Evolutionary conservation across 306 rosid species (phyloP), one percentile per base, ranked within the genome.

Genomic region (Boehmeria nivea): DNA sequence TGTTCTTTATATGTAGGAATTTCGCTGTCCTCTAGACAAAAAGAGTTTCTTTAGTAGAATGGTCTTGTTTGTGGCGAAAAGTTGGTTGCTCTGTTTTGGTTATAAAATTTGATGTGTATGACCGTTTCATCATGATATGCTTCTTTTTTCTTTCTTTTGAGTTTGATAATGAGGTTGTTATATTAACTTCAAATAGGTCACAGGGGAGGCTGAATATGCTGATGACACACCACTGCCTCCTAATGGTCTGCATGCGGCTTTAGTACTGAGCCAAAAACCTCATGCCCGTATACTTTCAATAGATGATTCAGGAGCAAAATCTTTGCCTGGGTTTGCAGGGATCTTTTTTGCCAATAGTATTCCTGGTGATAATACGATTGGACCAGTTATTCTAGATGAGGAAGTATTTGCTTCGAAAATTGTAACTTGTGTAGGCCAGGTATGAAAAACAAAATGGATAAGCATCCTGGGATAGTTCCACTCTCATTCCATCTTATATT

Each of bases 341-440:
- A 57, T 91, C 60, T 91, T 70, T 70, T 72, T 80, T 18, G 82
- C 91, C 23, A 82, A 84, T 58, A 84, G 85, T 64, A 39, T 87
- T 34, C 98, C 98, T 0, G 87, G 82, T 37, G 79, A 61, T 74
- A 84, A 82, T 62, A 82, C 58, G 24, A 66, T 91, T 51, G 96
- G 96, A 63, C 66, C 98, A 20, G 72, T 84, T 66, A 58, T 82
- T 79, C 40, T 46, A 34, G 98, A 91, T 36, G 96, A 91, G 73
- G 96, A 87, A 19, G 81, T 91, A 53, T 91, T 76, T 78, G 96
- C 98, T 21, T 69, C 84, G 47, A 78, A 87, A 52, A 71, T 70
- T 57, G 70, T 84, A 72, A 87, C 96, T 66, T 91, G 95, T 48
- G 96, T 87, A 27, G 98, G 98, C 61, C 96, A 87, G 95, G 98